A percentile compares a stretch with the other conserved stretches of the same genome.
Conservation (phyloP, 2,329 filamentous ascomycete species). For the Orbilia brochopaga region DNA sequence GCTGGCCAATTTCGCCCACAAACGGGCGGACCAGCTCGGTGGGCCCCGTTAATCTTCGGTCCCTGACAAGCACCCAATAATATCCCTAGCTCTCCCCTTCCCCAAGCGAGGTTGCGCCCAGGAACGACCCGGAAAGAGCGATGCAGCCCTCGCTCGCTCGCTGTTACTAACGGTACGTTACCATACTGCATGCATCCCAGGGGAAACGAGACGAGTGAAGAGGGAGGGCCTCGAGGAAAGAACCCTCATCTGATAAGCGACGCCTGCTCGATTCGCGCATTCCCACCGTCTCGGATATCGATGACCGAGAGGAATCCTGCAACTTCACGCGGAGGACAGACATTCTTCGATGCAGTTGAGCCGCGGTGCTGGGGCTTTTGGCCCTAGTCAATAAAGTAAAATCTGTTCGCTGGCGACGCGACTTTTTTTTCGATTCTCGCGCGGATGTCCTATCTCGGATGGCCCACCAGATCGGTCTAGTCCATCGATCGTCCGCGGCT, state of each 20-base stretch:
- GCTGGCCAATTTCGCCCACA: conserved; percentile 39
- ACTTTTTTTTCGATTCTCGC: not conserved
- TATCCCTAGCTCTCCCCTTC: conserved; percentile 4
- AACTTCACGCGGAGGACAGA: too few species aligned
- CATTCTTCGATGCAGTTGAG: too few species aligned
- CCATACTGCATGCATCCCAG: conserved; percentile 11
- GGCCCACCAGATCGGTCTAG: not conserved
- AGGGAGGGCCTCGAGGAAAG: too few species aligned
- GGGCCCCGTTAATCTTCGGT: conserved; percentile 26
- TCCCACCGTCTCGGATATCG: not conserved
- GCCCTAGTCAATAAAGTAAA: not conserved
- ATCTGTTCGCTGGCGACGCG: not conserved
- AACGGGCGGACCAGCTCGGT: conserved; percentile 38
- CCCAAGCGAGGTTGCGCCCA: conserved; percentile 39
- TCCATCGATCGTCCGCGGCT: not conserved
- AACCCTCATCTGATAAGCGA: conserved; percentile 49
- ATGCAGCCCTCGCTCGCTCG: conserved; percentile 19
- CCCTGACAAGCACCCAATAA: conserved; percentile 47
- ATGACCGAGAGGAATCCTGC: not conserved
- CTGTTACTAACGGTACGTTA: too few species aligned
- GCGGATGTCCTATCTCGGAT: not conserved
- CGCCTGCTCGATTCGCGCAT: not conserved
- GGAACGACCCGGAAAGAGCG: conserved; percentile 33
- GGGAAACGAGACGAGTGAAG: conserved; percentile 9
- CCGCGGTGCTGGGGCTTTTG: too few species aligned